Percentiles rank a stretch among this genome's conserved stretches.
Evolutionary conservation across 768 basidiomycete species (phyloP).

Genomic region (Hebeloma cylindrosporum): DNA sequence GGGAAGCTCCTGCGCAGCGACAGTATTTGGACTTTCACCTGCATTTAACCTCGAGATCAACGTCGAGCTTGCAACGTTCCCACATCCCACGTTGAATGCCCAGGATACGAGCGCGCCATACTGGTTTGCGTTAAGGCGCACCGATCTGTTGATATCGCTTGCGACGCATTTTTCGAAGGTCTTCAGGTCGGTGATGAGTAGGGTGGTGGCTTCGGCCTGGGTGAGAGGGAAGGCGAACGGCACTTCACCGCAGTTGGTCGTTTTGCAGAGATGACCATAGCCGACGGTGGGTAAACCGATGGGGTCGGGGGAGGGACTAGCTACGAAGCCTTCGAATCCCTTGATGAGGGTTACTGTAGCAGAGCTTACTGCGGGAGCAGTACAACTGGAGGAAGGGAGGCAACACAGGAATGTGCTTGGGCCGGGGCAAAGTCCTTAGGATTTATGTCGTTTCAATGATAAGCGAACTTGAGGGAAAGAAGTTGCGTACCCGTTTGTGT

Average conservation of each 20-base stretch:
- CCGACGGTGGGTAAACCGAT: conserved; percentile 37
- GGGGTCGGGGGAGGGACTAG: conserved; percentile 34
- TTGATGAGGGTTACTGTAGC: conserved; percentile 33
- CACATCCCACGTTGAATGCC: conserved; percentile 36
- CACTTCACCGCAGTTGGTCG: conserved; percentile 31
- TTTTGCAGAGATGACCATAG: conserved; percentile 35
- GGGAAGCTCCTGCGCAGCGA: conserved; percentile 36
- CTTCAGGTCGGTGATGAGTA: conserved; percentile 29
- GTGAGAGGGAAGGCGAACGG: conserved; percentile 35
- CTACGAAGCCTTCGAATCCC: conserved; percentile 35
- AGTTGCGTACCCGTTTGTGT: conserved; percentile 20
- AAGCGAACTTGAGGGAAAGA: neutral
- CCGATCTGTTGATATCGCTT: conserved; percentile 25
- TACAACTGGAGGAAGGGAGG: conserved; percentile 15
- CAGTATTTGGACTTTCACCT: conserved; percentile 36
- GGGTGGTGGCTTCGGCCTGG: conserved; percentile 26
- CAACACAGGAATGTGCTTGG: conserved; percentile 29
- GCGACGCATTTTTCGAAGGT: conserved; percentile 32
- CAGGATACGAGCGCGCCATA: conserved; percentile 34
- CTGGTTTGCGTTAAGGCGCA: conserved; percentile 37
- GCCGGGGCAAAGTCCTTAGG: conserved; percentile 33
- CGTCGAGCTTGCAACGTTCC: conserved; percentile 28
- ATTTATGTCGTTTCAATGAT: no score
- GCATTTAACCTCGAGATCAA: conserved; percentile 34
- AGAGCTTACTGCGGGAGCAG: conserved; percentile 22